These are phyloP conservation scores for Vigna reflexopilosa DNA, from an alignment of 306 rosid genomes.

Conservation along the genomic window DNA sequence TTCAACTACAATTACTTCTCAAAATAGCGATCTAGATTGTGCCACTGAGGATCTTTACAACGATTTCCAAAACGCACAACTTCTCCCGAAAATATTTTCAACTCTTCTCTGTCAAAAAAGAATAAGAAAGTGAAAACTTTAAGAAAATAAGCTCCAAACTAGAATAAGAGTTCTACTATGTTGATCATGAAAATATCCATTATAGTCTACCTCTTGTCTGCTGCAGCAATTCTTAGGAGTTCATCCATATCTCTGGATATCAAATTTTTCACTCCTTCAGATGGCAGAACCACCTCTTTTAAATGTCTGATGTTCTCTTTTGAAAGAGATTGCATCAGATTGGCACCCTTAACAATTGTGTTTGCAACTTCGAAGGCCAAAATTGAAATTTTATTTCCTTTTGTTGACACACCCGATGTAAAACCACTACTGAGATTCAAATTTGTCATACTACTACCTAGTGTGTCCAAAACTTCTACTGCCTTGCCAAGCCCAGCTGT, in stretches of 20 bases:
- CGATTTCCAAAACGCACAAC: slow-evolving; percentile 99
- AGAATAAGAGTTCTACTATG: slow-evolving; percentile 20
- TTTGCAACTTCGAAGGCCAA: slow-evolving; percentile 99
- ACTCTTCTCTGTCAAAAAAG: slow-evolving; percentile 86
- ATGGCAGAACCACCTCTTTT: slow-evolving; percentile 87
- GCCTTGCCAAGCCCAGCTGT: slow-evolving; percentile 99
- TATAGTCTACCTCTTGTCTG: slow-evolving; percentile 87
- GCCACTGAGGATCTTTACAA: slow-evolving; percentile 99
- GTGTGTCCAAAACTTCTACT: slow-evolving; percentile 96
- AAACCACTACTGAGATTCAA: slow-evolving; percentile 83
- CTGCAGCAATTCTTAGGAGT: slow-evolving; percentile 89
- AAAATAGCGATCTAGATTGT: slow-evolving; percentile 90
- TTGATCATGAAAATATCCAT: slow-evolving; percentile 32
- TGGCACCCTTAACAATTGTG: slow-evolving; percentile 94
- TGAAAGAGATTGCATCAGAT: slow-evolving; percentile 97
- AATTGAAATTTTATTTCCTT: slow-evolving; percentile 89
- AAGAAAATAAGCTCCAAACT: slow-evolving; percentile 35
- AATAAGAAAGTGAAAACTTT: slow-evolving; percentile 41
- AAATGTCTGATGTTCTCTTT: slow-evolving; percentile 83
- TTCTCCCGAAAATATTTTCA: slow-evolving; percentile 89
- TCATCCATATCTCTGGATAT: slow-evolving; percentile 86
- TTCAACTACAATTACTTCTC: slow-evolving; percentile 69
- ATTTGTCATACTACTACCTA: slow-evolving; percentile 96
- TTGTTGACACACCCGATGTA: slow-evolving; percentile 86
- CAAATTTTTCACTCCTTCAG: slow-evolving; percentile 92